These are phyloP conservation scores for Fusarium buharicum DNA, from an alignment of 2,329 filamentous ascomycete species.

Conservation along the genomic window DNA sequence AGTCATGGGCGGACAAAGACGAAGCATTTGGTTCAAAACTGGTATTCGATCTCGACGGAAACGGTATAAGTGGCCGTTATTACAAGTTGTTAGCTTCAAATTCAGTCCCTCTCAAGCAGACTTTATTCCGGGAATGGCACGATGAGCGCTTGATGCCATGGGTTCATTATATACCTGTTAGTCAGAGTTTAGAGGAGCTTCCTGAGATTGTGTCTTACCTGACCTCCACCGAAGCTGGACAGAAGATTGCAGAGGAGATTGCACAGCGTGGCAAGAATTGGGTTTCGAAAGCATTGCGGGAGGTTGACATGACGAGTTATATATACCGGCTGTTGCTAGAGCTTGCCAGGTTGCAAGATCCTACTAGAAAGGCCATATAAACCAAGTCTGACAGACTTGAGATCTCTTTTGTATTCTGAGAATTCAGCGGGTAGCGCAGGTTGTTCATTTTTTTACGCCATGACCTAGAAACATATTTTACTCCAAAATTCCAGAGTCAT, in stretches of 20 bases:
- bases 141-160: slow-evolving; percentile 66
- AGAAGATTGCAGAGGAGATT: slow-evolving; percentile 59
- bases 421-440: not conserved
- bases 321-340: slow-evolving; percentile 71
- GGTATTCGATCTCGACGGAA: slow-evolving; percentile 66
- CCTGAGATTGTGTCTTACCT: slow-evolving; percentile 62
- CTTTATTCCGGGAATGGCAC: slow-evolving; percentile 66
- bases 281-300: slow-evolving; percentile 63
- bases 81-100: slow-evolving; percentile 61
- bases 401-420: not conserved
- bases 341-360: slow-evolving; percentile 57
- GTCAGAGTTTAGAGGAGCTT: slow-evolving; percentile 60
- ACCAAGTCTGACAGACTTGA: not conserved
- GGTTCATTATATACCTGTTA: slow-evolving; percentile 67
- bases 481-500: not conserved
- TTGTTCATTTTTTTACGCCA: not conserved
- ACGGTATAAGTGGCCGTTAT: slow-evolving; percentile 65
- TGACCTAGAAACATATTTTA: not conserved
- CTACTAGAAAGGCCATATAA: slow-evolving; percentile 20
- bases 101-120: slow-evolving; percentile 62
- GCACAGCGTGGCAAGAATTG: slow-evolving; percentile 65
- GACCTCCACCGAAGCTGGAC: slow-evolving; percentile 57
- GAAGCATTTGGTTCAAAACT: slow-evolving; percentile 54
- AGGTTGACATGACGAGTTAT: slow-evolving; percentile 69
- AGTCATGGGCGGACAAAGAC: slow-evolving; percentile 49